phyloP scores from a whole-genome alignment of 352 stramenopile species.

The Phytophthora nicotianae region DNA sequence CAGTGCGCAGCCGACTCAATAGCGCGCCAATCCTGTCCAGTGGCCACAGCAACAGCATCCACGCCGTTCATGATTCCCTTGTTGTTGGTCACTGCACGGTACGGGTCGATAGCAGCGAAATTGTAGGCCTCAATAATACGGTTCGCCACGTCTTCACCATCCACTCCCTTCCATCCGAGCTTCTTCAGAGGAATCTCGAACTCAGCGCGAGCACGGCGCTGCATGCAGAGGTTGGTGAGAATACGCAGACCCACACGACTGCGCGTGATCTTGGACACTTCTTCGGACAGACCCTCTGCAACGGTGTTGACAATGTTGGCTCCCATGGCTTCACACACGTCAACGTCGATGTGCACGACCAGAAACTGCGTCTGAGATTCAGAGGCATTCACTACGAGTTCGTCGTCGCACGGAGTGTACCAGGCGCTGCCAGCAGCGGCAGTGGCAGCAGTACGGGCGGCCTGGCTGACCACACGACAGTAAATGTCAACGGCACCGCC shows the following conservation, averaged over 20 bases:
- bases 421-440: constrained; percentile 37
- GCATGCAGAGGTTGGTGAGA: constrained; percentile 90
- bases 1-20: constrained; percentile 86
- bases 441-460: constrained; percentile 31
- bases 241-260: constrained; percentile 83
- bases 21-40: constrained; percentile 85
- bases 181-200: constrained; percentile 81
- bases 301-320: constrained; percentile 91
- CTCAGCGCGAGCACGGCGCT: constrained; percentile 64
- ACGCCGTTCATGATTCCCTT: constrained; percentile 92
- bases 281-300: constrained; percentile 75
- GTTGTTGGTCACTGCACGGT: constrained; percentile 88
- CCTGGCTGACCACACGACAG: constrained; percentile 75
- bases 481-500: constrained; percentile 83
- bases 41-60: constrained; percentile 80
- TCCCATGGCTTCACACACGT: constrained; percentile 90
- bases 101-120: constrained; percentile 85
- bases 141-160: constrained; percentile 70
- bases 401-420: constrained; percentile 65
- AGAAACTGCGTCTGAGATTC: constrained; percentile 53
- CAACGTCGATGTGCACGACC: constrained; percentile 88
- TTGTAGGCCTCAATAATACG: constrained; percentile 87
- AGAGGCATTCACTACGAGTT: constrained; percentile 56
- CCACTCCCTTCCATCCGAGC: constrained; percentile 83
- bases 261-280: constrained; percentile 69